phyloP scores from a whole-genome alignment of 352 stramenopile genomes.

The Stramenopiles sp. region DNA sequence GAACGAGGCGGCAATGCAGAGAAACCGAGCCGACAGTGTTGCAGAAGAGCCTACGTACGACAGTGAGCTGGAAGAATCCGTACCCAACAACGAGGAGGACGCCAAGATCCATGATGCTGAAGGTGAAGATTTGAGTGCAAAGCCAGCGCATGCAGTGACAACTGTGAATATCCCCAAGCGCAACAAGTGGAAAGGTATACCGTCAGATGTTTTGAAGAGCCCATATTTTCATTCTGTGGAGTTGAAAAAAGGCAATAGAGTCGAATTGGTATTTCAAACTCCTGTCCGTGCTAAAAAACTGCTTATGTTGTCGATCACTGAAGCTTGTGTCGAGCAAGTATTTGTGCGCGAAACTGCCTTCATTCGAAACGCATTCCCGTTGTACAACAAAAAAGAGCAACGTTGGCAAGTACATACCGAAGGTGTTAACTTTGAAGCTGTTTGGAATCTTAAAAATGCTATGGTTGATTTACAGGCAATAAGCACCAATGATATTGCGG shows the following conservation, averaged over 20 bases:
- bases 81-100: slow-evolving; percentile 55
- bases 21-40: background rate
- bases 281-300: slow-evolving; percentile 26
- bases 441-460: slow-evolving; percentile 70
- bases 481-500: slow-evolving; percentile 97
- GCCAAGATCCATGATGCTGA: too few relatives aligned
- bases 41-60: slow-evolving; percentile 25
- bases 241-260: background rate
- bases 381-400: slow-evolving; percentile 39
- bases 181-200: background rate
- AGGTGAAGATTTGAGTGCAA: slow-evolving; percentile 37
- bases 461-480: slow-evolving; percentile 81
- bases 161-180: slow-evolving; percentile 23
- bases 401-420: slow-evolving; percentile 67
- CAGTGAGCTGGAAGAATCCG: slow-evolving; percentile 30
- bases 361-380: background rate
- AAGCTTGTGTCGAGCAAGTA: slow-evolving; percentile 29
- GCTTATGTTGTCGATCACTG: slow-evolving; percentile 30
- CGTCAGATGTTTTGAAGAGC: background rate
- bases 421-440: slow-evolving; percentile 92
- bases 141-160: background rate
- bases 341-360: background rate
- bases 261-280: background rate
- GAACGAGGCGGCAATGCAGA: slow-evolving; percentile 9
- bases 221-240: background rate